Base-by-base conservation (phyloP, 2,329 filamentous ascomycete species). In the Colletotrichum euphorbiae region DNA sequence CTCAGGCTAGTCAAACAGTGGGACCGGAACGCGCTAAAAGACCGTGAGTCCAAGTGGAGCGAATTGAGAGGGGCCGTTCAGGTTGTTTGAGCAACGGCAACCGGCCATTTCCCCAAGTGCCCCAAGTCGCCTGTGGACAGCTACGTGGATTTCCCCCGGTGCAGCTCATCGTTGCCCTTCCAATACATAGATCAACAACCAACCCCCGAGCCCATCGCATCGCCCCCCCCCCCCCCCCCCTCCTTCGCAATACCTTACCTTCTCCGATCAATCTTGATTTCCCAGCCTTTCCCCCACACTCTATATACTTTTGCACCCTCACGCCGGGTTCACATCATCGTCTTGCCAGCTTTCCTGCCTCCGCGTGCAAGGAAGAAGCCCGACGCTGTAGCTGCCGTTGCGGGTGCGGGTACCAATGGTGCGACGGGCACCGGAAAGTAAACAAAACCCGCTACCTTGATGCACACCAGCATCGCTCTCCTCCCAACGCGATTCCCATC, bases 41-140 rank as follows among this genome's bases (percentile, higher is more conserved):
- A 3, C 36, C 36, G 36, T 6, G 11, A 38, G 36, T 28, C 51
- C 45, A 58, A 52, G 65, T 68, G 65, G 66, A 38, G 28, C 52
- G 36, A 38, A 19, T 31, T 31, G 46, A 43, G 24, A 43, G 24
- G 50, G 59, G 63, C 64, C 28, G 61, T 65, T 66, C 65, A 65
- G 66, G 65, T 68, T 68, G 66, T 46, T 61, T 46, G 66, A 68
- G 66, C 66, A 68, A 68, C 66, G 57, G 58, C 33, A 42, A 50
- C 58, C 36, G 46, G 45, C 43, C 31, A 38, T 38, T 38, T 38
- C 33, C 33, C 33, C 33, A 38, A 38, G 3, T 38, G 33, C 33
- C 33, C 33, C 33, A 38, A 38, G 33, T 38, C 33, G 33, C 33
- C 48, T 31, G 48, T 51, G 58, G 28, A 55, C 57, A 38, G 38